These are phyloP conservation scores for Golovinomyces cichoracearum DNA, from an alignment of 2,329 filamentous ascomycete genomes.

Conservation along the genomic window DNA sequence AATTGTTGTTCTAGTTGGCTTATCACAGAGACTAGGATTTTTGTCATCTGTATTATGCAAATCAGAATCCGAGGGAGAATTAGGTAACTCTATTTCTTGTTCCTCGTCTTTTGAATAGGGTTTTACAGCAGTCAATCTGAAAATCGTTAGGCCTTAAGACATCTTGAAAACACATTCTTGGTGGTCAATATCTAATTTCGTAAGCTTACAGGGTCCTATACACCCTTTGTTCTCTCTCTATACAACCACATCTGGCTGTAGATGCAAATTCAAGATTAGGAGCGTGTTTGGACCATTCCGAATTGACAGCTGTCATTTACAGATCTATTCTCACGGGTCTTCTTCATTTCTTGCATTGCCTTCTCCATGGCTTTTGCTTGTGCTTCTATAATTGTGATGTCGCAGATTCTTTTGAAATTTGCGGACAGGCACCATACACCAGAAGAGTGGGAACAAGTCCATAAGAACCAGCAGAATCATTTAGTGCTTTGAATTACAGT, in stretches of 20 bases:
- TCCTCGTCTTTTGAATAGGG: not conserved
- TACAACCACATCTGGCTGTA: constrained; percentile 2
- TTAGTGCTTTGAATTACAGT: not conserved
- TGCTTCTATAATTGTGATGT: not conserved
- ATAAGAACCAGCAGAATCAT: not conserved
- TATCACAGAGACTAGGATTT: not conserved
- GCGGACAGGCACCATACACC: not conserved
- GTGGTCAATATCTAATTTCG: not conserved
- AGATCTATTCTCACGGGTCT: not conserved
- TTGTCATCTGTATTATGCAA: not conserved
- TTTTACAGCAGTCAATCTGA: not conserved
- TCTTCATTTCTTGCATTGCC: constrained; percentile 3
- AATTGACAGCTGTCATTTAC: constrained; percentile 1
- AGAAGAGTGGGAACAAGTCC: not conserved
- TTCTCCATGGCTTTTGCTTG: constrained; percentile 2
- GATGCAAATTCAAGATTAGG: not conserved
- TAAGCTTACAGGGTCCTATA: constrained; percentile 1
- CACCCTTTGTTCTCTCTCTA: constrained; percentile 2
- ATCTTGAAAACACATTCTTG: constrained; percentile 1
- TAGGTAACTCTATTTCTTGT: not conserved
- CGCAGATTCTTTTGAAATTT: not conserved
- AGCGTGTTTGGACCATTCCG: not conserved
- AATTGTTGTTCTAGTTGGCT: not conserved
- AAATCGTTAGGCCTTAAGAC: not conserved
- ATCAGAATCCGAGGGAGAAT: not conserved